A percentile compares a stretch with the other conserved stretches of the same genome.
Evolutionary conservation across 2,329 filamentous ascomycete genomes (phyloP).

Genomic region (Colletotrichum melonis): DNA sequence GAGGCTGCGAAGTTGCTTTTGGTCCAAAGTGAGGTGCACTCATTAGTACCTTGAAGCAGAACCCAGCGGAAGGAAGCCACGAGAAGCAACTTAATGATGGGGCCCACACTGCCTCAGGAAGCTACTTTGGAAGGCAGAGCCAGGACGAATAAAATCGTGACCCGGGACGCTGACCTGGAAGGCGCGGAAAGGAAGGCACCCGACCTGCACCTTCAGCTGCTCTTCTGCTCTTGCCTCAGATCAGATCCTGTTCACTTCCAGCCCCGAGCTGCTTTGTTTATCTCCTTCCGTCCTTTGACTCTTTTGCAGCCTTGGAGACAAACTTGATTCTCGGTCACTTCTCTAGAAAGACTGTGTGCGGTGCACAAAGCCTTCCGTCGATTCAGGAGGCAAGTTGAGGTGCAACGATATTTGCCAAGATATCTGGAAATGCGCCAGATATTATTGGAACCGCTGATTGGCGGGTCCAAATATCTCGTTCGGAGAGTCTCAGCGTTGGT

Average conservation of each 20-base stretch:
- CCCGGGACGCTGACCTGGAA: neutral
- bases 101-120: neutral
- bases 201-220: constrained; percentile 8
- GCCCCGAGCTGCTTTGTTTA: constrained; percentile 8
- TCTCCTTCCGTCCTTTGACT: neutral
- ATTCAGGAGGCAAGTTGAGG: constrained; percentile 17
- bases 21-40: neutral
- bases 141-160: neutral
- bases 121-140: neutral
- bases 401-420: constrained; percentile 17
- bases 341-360: neutral
- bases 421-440: constrained; percentile 20
- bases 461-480: constrained; percentile 13
- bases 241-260: neutral
- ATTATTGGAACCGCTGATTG: constrained; percentile 22
- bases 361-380: neutral
- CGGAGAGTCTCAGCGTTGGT: constrained; percentile 19
- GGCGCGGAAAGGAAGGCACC: constrained; percentile 15
- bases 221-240: neutral
- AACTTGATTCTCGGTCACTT: neutral
- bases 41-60: neutral
- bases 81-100: neutral
- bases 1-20: constrained; percentile 1
- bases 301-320: neutral
- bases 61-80: constrained; percentile 3